Evolutionary conservation across 2,329 filamentous ascomycete species (phyloP).

Genomic region (Ophiostoma sp.): DNA sequence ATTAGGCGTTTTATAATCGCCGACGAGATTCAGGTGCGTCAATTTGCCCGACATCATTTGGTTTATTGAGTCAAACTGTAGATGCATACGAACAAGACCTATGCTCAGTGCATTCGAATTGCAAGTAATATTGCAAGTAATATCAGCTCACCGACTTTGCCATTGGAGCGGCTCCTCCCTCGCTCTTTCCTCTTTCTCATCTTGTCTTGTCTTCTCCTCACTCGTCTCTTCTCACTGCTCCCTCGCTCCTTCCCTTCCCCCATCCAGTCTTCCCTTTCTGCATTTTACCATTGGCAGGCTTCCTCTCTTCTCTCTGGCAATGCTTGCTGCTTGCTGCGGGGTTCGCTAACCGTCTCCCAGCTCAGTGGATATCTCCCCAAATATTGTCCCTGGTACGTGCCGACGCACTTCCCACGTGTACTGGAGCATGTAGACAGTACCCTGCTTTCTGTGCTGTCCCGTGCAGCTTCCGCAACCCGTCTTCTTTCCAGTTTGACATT

Average conservation of each 20-base stretch:
- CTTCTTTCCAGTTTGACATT: not conserved
- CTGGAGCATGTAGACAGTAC: not conserved
- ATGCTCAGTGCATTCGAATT: not conserved
- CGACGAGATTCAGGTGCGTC: not conserved
- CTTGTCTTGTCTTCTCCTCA: not conserved
- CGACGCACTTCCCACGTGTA: slow-evolving; percentile 2
- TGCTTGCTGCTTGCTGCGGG: not conserved
- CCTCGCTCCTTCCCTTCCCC: not conserved
- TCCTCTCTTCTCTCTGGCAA: not conserved
- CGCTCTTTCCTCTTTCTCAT: not conserved
- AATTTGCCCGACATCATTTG: not conserved
- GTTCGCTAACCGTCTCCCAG: not conserved
- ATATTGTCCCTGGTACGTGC: slow-evolving; percentile 3
- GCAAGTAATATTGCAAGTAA: not conserved
- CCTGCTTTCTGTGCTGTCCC: not conserved
- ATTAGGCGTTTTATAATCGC: not conserved
- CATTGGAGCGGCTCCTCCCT: slow-evolving; percentile 4
- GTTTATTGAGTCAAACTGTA: not conserved
- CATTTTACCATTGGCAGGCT: not conserved
- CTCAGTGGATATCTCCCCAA: not conserved
- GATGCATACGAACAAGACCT: not conserved
- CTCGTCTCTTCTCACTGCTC: not conserved
- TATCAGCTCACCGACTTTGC: not conserved
- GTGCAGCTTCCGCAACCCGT: not conserved
- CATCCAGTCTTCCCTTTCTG: not conserved